A percentile compares a stretch with the other conserved stretches of the same genome.
Evolutionary conservation across 352 stramenopile species (phyloP).

Genomic region (Saprolegnia parasitica): DNA sequence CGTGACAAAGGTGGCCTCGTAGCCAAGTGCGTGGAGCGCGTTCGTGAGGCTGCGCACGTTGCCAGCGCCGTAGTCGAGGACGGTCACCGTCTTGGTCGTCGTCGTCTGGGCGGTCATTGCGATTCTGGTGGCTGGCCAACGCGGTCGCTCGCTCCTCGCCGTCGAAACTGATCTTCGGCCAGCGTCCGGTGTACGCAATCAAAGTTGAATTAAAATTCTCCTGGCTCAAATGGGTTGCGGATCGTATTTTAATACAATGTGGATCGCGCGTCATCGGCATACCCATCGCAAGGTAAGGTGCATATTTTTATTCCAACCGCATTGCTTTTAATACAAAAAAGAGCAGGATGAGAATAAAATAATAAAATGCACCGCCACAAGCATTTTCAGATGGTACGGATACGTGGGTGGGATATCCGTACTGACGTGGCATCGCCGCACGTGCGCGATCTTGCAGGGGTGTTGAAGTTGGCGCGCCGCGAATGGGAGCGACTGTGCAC

Average conservation of each 20-base stretch:
- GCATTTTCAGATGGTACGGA: conserved; percentile 12
- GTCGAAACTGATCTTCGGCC: background rate
- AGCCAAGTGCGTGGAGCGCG: conserved; percentile 88
- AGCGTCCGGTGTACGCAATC: background rate
- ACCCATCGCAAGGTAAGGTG: background rate
- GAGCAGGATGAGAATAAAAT: background rate
- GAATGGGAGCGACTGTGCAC: no score
- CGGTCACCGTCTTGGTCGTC: conserved; percentile 36
- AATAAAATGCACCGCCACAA: conserved; percentile 1
- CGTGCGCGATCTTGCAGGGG: background rate
- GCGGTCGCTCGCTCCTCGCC: no score
- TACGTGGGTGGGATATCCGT: background rate
- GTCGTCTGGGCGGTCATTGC: background rate
- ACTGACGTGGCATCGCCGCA: conserved; percentile 2
- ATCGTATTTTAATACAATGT: background rate
- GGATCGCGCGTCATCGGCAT: no score
- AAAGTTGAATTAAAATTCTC: background rate
- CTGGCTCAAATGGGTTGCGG: background rate
- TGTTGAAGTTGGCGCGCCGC: background rate
- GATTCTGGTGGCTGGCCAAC: no score
- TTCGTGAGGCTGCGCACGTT: conserved; percentile 98
- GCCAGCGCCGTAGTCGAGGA: conserved; percentile 98
- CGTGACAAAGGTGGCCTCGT: conserved; percentile 84
- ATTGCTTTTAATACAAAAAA: background rate
- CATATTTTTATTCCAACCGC: background rate